phyloP scores from a whole-genome alignment of 192 early-diverging fungal species.

The Gorgonomyces haynaldii region DNA sequence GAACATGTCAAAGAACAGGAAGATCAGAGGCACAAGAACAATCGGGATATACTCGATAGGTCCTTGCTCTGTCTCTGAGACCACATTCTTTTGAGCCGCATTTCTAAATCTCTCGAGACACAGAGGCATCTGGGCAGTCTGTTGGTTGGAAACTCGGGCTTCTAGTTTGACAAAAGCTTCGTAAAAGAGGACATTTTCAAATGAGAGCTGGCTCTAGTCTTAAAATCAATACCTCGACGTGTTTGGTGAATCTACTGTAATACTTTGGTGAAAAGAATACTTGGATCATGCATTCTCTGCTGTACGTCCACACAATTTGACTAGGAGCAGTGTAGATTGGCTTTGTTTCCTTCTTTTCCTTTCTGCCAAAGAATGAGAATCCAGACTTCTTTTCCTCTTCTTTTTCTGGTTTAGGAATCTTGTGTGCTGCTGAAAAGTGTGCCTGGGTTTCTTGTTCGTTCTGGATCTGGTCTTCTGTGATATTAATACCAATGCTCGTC shows the following conservation, averaged over 20 bases:
- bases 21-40: conserved; percentile 6
- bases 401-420: not conserved
- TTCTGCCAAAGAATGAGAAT: not conserved
- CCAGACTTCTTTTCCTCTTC: conserved; percentile 1
- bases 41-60: conserved; percentile 5
- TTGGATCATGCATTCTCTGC: conserved; percentile 11
- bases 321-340: too few species aligned
- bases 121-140: not conserved
- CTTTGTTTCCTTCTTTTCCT: conserved; percentile 6
- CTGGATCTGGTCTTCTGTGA: not conserved
- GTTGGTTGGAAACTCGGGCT: not conserved
- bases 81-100: not conserved
- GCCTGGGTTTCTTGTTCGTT: not conserved
- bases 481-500: conserved; percentile 1
- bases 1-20: conserved; percentile 21
- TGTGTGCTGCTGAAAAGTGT: not conserved
- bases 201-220: conserved; percentile 5
- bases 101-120: conserved; percentile 16
- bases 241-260: conserved; percentile 7
- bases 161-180: conserved; percentile 20
- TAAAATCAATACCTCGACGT: conserved; percentile 7
- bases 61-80: not conserved
- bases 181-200: conserved; percentile 23
- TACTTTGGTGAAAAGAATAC: conserved; percentile 5
- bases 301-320: not conserved